A percentile compares a stretch with the other conserved stretches of the same genome.
Evolutionary conservation across 805 yeast species (phyloP).

Genomic region (Phaffomyces thermotolerans): DNA sequence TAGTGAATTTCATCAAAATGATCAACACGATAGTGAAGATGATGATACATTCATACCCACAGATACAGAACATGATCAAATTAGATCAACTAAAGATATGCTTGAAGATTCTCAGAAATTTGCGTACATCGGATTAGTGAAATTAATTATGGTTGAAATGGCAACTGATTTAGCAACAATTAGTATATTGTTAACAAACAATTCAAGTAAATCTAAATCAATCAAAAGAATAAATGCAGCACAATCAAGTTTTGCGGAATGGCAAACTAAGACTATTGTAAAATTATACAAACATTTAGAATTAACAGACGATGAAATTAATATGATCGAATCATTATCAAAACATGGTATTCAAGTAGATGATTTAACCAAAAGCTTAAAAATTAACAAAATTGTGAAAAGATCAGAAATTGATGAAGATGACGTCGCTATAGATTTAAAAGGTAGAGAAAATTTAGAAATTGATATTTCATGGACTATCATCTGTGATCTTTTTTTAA

Average conservation of each 20-base stretch:
- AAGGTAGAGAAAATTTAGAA: constrained; percentile 27
- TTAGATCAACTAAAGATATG: constrained; percentile 74
- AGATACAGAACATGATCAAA: constrained; percentile 36
- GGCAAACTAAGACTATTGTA: constrained; percentile 71
- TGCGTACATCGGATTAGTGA: constrained; percentile 84
- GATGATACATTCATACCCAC: constrained; percentile 31
- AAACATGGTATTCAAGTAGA: constrained; percentile 71
- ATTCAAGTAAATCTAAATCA: constrained; percentile 35
- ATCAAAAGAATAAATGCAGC: constrained; percentile 56
- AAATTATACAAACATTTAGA: constrained; percentile 76
- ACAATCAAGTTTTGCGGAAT: constrained; percentile 73
- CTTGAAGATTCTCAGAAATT: constrained; percentile 78
- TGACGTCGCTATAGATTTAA: constrained; percentile 7
- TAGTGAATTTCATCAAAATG: constrained; percentile 13
- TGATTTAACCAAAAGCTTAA: constrained; percentile 63
- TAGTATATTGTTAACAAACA: constrained; percentile 41
- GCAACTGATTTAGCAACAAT: constrained; percentile 67
- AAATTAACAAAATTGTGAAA: constrained; percentile 40
- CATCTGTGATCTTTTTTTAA: constrained; percentile 80
- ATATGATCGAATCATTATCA: constrained; percentile 82
- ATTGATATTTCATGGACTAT: constrained; percentile 91
- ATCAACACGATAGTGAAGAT: constrained; percentile 21
- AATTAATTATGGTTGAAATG: constrained; percentile 69
- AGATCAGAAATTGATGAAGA: constrained; percentile 38
- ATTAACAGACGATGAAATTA: constrained; percentile 65